These are phyloP conservation scores for Phytophthora boehmeriae DNA, from an alignment of 352 stramenopile genomes.

Conservation along the genomic window DNA sequence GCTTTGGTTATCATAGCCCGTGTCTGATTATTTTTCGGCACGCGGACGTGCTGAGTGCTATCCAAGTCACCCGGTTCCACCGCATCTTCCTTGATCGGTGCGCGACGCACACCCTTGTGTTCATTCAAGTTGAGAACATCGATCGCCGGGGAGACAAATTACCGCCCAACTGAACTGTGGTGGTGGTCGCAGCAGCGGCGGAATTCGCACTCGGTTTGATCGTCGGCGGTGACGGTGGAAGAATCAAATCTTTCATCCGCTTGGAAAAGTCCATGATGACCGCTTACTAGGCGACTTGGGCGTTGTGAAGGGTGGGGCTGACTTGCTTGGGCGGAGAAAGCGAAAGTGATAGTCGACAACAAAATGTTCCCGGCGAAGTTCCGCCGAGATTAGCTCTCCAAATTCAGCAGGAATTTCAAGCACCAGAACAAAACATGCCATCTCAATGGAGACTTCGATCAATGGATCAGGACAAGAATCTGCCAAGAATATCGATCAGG, in stretches of 20 bases:
- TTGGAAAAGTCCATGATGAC: constrained; percentile 73
- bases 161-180: constrained; percentile 37
- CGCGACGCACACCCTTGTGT: constrained; percentile 68
- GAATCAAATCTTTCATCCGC: constrained; percentile 75
- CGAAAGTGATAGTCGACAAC: constrained; percentile 28
- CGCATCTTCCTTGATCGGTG: constrained; percentile 79
- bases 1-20: constrained; percentile 79
- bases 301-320: not conserved
- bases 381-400: not conserved
- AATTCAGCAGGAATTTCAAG: not conserved
- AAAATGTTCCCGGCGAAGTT: not conserved
- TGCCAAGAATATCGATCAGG: not conserved
- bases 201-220: constrained; percentile 61
- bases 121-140: constrained; percentile 55
- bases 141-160: constrained; percentile 21
- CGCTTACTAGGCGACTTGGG: constrained; percentile 20
- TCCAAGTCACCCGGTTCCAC: constrained; percentile 72
- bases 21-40: constrained; percentile 79
- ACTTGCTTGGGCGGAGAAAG: constrained; percentile 34
- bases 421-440: not conserved
- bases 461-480: not conserved
- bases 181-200: constrained; percentile 17
- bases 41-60: constrained; percentile 48
- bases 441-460: constrained; percentile 1
- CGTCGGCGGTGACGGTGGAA: constrained; percentile 51